A percentile compares a stretch with the other conserved stretches of the same genome.
These are phyloP conservation scores for Ophiostoma ulmi DNA, from an alignment of 2,329 filamentous ascomycete species.

Conservation along the genomic window DNA sequence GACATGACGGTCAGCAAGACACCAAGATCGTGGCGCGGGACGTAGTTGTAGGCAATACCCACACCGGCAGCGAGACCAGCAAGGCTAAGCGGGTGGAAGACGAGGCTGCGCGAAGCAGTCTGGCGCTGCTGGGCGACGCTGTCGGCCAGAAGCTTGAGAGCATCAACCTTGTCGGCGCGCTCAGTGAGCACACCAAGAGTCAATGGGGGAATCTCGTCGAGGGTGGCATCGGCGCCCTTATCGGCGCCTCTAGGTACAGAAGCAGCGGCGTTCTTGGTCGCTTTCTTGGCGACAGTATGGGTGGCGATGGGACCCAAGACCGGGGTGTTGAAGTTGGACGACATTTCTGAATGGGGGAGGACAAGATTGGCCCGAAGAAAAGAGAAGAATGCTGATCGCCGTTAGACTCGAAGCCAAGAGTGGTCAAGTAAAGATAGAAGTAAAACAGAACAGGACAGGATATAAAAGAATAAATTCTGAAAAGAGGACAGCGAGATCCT, in stretches of 20 bases:
- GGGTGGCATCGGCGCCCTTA: constrained; percentile 27
- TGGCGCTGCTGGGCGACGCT: constrained; percentile 78
- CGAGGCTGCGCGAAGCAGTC: constrained; percentile 56
- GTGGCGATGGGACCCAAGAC: constrained; percentile 50
- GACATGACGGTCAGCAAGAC: constrained; percentile 54
- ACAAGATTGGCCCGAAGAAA: constrained; percentile 76
- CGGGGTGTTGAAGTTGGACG: constrained; percentile 61
- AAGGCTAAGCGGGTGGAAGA: constrained; percentile 57
- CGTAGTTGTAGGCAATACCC: constrained; percentile 43
- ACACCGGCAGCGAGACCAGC: constrained; percentile 44
- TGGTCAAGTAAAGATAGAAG: background rate
- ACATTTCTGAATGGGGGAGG: constrained; percentile 56
- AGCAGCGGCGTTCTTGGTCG: constrained; percentile 13
- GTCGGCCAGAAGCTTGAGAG: constrained; percentile 70
- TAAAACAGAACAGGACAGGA: background rate
- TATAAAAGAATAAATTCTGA: background rate
- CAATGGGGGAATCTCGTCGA: constrained; percentile 57
- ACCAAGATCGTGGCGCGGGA: constrained; percentile 45
- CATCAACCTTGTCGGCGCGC: constrained; percentile 58
- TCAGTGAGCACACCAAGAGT: constrained; percentile 53
- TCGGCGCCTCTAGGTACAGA: constrained; percentile 20
- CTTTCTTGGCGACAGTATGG: constrained; percentile 27
- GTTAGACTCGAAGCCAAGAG: constrained; percentile 20
- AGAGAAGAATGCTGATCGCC: constrained; percentile 65
- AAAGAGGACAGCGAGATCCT: constrained; percentile 8